Base-by-base conservation (phyloP, 139 green algal species). In the Yamagishiella unicocca region DNA sequence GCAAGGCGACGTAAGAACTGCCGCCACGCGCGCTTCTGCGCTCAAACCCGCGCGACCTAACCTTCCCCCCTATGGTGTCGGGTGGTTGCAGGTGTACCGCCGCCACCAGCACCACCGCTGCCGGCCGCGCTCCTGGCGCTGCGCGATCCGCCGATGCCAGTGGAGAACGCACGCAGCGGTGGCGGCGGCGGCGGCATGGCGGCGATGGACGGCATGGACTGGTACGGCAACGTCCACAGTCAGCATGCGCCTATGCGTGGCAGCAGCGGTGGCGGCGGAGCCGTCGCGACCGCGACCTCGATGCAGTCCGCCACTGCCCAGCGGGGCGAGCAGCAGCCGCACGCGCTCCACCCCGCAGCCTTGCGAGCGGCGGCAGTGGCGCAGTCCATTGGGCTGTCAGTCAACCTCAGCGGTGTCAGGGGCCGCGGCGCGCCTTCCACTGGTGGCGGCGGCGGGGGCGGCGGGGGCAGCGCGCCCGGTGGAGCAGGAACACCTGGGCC, bases 321-420 rank as follows among this genome's bases (percentile, higher is more conserved):
- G 50, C 50, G 17, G 17, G 14, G 17, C 12, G 14, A 58, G 50
- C 50, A 58, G 50, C 67, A 75, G 67, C 38, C 33, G 3, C 67
- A 45, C 21, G 10, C 70, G 42, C 14, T 80, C 24, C 43, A 38
- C 61, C 61, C 61, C 25, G 79, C 79, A 5, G 79, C 61, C 21
- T 14, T 33, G 22, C 79, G 79, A 2, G 79, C 61, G 12, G 79
- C 79, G 6, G 79, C 79, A 37, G 42, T 46, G n/a, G 79, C 79
- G 29, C 79, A 85, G 61, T 62, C 61, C 29, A 85, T 85, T 25
- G 79, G 79, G 1, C 79, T 85, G 4, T 5, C 14, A 4, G 79
- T 85, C n/a, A 62, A 64, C n/a, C 40, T 83, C 53, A 31, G 70
- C 9, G 37, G 37, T 21, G 7, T 0, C 7, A 35, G 37, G 40